Evolutionary conservation across 345 rosid genomes (phyloP).

Genomic region (Excoecaria agallocha): DNA sequence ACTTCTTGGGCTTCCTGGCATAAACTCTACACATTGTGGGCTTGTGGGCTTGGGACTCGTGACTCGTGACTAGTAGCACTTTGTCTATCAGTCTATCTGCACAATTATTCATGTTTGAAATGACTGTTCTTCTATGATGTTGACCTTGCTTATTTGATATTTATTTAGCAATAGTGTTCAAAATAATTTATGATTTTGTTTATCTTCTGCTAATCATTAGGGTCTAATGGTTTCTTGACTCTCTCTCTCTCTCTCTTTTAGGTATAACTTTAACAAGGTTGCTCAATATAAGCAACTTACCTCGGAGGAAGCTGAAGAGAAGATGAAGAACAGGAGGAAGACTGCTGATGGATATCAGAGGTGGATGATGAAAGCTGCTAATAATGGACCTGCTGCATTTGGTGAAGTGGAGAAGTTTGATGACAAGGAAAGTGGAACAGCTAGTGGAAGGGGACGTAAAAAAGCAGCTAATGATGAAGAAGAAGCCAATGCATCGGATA

Average conservation of each 20-base stretch:
- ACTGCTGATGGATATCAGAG: constrained; percentile 97
- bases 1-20: too few relatives aligned
- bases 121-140: neutral
- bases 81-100: too few relatives aligned
- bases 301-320: constrained; percentile 96
- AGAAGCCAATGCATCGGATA: constrained; percentile 81
- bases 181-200: neutral
- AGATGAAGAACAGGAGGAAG: constrained; percentile 89
- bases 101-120: neutral
- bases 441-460: constrained; percentile 74
- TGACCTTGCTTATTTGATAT: neutral
- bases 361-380: constrained; percentile 99
- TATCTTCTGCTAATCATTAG: neutral
- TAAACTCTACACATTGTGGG: too few relatives aligned
- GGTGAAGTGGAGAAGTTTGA: constrained; percentile 76
- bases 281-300: constrained; percentile 98
- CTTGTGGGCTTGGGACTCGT: too few relatives aligned
- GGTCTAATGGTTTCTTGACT: constrained; percentile 9
- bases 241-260: neutral
- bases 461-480: constrained; percentile 74
- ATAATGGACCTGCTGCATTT: constrained; percentile 88
- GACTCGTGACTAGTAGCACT: too few relatives aligned
- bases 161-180: neutral
- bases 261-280: constrained; percentile 50
- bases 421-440: constrained; percentile 57